These are phyloP conservation scores for Myochromella boudieri DNA, from an alignment of 768 basidiomycete species.

Conservation along the genomic window DNA sequence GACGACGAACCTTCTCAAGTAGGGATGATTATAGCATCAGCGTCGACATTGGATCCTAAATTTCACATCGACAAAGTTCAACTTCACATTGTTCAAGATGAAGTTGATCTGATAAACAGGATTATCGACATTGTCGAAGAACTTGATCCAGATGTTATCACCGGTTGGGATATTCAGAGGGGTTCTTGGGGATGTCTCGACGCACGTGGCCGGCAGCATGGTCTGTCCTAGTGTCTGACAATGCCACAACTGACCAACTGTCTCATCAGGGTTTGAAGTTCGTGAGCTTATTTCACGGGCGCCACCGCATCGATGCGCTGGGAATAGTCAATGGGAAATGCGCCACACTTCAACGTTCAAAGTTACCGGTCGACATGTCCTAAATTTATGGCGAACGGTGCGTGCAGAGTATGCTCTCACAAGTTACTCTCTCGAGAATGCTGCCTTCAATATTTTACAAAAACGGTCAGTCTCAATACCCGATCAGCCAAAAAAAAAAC, in stretches of 20 bases:
- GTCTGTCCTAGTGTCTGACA: conserved; percentile 33
- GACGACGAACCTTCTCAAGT: conserved; percentile 36
- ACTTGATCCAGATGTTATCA: conserved; percentile 88
- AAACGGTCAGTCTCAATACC: conserved; percentile 51
- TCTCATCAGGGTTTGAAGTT: conserved; percentile 68
- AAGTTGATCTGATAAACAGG: conserved; percentile 80
- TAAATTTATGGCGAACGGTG: conserved; percentile 94
- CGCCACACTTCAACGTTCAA: conserved; percentile 81
- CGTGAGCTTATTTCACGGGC: conserved; percentile 77
- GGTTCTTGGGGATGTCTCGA: conserved; percentile 90
- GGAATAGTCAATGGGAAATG: conserved; percentile 65
- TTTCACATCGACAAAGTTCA: conserved; percentile 39
- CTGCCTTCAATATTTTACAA: conserved; percentile 77
- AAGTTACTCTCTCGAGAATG: conserved; percentile 88
- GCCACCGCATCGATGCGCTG: conserved; percentile 37
- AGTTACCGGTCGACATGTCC: conserved; percentile 83
- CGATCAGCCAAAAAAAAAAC: conserved; percentile 2
- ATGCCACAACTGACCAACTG: not conserved
- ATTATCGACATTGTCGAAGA: conserved; percentile 71
- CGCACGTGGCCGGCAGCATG: conserved; percentile 60
- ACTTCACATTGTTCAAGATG: conserved; percentile 58
- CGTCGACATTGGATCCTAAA: conserved; percentile 37
- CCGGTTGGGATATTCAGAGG: conserved; percentile 90
- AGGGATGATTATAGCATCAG: conserved; percentile 56
- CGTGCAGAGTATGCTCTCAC: conserved; percentile 76